Evolutionary conservation across 345 rosid species (phyloP).

Genomic region (Xanthoceras sorbifolium): DNA sequence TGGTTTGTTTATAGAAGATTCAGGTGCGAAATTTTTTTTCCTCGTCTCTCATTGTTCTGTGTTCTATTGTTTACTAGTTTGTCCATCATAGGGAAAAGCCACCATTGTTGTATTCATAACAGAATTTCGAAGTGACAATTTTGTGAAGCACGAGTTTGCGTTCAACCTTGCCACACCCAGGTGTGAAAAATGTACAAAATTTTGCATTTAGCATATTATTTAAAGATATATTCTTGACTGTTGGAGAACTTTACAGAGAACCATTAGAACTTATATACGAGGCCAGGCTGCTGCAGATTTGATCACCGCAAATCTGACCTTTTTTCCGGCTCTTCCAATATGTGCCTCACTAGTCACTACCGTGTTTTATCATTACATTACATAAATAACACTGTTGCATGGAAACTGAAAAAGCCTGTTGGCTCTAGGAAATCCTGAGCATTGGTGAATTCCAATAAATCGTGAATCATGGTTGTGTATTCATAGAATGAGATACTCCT

Average conservation of each 20-base stretch:
- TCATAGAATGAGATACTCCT: background rate
- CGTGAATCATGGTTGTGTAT: background rate
- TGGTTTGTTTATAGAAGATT: slow-evolving; percentile 4
- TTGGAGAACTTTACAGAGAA: background rate
- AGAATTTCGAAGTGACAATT: background rate
- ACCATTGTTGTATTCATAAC: slow-evolving; percentile 15
- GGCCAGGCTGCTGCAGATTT: background rate
- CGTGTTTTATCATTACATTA: background rate
- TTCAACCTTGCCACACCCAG: background rate
- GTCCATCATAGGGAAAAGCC: slow-evolving; percentile 15
- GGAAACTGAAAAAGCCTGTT: background rate
- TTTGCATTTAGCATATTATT: background rate
- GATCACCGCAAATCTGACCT: background rate
- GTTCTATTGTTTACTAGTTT: slow-evolving; percentile 7
- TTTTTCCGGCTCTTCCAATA: background rate
- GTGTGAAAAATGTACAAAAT: slow-evolving; percentile 6
- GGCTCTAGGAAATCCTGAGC: no score
- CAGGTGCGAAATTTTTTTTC: background rate
- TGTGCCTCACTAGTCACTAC: background rate
- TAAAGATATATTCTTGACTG: background rate
- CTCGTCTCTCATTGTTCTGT: background rate
- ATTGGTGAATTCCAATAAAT: no score
- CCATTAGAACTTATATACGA: background rate
- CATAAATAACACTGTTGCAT: background rate
- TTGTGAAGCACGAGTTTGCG: slow-evolving; percentile 1